Conservation (phyloP, 2,329 filamentous ascomycete genomes). For the Ophiostoma triangulosporum region DNA sequence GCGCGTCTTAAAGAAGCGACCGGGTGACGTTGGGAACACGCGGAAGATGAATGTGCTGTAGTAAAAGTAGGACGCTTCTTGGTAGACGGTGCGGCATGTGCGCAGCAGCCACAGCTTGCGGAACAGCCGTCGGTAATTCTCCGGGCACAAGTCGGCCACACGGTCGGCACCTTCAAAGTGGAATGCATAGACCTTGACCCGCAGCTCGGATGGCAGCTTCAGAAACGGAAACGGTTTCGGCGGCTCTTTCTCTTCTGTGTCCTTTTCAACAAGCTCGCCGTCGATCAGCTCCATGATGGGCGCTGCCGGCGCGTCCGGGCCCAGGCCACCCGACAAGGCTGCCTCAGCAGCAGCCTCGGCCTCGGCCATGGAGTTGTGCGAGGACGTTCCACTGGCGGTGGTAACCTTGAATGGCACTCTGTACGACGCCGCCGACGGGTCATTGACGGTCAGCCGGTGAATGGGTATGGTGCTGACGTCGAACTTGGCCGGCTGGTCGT, state of each 20-base stretch:
- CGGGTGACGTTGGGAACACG: conserved; percentile 51
- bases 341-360: neutral
- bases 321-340: conserved; percentile 3
- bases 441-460: conserved; percentile 29
- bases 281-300: neutral
- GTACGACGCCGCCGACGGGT: conserved; percentile 16
- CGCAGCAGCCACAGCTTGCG: conserved; percentile 46
- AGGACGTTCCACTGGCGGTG: neutral
- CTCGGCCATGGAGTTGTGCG: neutral
- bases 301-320: neutral
- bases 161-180: conserved; percentile 40
- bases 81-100: conserved; percentile 45
- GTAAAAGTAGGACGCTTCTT: conserved; percentile 51
- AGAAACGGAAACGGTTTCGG: conserved; percentile 49
- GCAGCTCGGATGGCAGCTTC: conserved; percentile 53
- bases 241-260: conserved; percentile 7
- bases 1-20: conserved; percentile 59
- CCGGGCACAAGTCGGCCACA: conserved; percentile 52
- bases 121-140: conserved; percentile 49
- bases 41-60: conserved; percentile 50
- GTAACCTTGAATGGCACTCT: conserved; percentile 7
- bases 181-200: conserved; percentile 53
- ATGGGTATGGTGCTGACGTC: conserved; percentile 22
- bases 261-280: neutral
- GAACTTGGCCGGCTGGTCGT: conserved; percentile 23